Base-by-base conservation (phyloP, 495 filamentous ascomycete genomes). In the Aspergillus cavernicola region DNA sequence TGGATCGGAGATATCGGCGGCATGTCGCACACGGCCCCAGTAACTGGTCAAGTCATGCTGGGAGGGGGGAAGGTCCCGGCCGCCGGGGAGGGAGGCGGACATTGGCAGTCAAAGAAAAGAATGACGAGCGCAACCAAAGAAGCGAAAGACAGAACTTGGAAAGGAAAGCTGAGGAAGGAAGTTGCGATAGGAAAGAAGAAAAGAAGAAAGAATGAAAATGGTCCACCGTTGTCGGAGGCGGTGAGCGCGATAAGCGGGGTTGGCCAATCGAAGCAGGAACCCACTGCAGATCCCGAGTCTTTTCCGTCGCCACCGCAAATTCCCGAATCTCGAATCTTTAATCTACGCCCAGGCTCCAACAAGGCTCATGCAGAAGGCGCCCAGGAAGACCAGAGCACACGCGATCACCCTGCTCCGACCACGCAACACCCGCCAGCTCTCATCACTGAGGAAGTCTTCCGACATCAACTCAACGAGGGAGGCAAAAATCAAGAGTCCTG, bases 31-130 rank as follows among this genome's bases (percentile, higher is more conserved):
- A 12, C 93, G 86, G 38, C 93, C 93, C 89, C 88, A 92, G 73
- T 98, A 98, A 47, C 90, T 96, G 60, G 70, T 82, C 63, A 97
- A 78, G 65, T 98, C 86, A 76, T 96, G 92, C 67, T 89, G 91
- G 16, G 93, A 97, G 43, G 82, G 79, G 52, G 93, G 93, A 23
- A 95, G 80, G 60, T 93, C 88, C 61, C 92, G 85, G 52, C 72
- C 83, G 52, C 93, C 93, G 37, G 92, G 90, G 6, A 97, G 77
- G 33, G 93, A 95, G 55, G 90, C 77, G 20, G 93, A 96, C 93
- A 98, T 98, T 49, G 39, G 43, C 44, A 29, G 31, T 39, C 47
- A 35, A 35, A 39, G 39, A 54, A 47, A 31, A 50, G 41, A 41
- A 55, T 38, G 36, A 47, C 37, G 20, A 42, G 47, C 36, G 13